Evolutionary conservation across 306 rosid genomes (phyloP).

Genomic region (Medicago arabica): DNA sequence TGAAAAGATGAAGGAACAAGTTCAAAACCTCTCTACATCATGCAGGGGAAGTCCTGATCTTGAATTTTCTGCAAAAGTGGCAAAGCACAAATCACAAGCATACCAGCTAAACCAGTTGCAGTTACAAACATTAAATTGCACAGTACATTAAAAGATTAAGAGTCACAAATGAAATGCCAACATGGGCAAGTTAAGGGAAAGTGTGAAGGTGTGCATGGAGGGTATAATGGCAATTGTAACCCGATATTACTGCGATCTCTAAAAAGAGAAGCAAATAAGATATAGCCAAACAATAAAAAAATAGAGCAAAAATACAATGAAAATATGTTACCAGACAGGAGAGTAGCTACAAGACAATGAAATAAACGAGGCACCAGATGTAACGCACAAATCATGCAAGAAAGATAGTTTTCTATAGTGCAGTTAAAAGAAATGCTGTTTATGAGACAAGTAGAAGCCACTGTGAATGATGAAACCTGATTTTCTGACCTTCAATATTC

Average conservation of each 20-base stretch:
- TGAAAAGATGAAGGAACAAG: slow-evolving; percentile 26
- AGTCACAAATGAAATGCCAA: slow-evolving; percentile 19
- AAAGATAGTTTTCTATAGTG: slow-evolving; percentile 12
- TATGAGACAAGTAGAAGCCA: background rate
- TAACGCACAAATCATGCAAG: slow-evolving; percentile 12
- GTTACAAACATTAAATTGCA: slow-evolving; percentile 20
- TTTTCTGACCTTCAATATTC: background rate
- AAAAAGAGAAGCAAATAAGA: slow-evolving; percentile 29
- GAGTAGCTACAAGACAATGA: background rate
- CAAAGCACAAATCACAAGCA: slow-evolving; percentile 45
- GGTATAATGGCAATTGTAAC: slow-evolving; percentile 12
- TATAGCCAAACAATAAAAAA: slow-evolving; percentile 14
- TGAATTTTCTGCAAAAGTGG: slow-evolving; percentile 65
- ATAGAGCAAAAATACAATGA: slow-evolving; percentile 16
- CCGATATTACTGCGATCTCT: background rate
- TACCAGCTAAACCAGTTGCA: slow-evolving; percentile 14
- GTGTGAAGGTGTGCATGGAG: slow-evolving; percentile 2
- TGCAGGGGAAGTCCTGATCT: slow-evolving; percentile 61
- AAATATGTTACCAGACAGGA: background rate
- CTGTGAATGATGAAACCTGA: background rate
- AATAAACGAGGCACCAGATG: slow-evolving; percentile 4
- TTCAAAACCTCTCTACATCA: slow-evolving; percentile 77
- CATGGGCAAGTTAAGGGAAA: slow-evolving; percentile 9
- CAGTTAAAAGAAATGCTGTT: background rate
- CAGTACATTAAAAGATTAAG: slow-evolving; percentile 13